Conservation (phyloP, 2,329 filamentous ascomycete genomes). For the Metarhizium guizhouense region DNA sequence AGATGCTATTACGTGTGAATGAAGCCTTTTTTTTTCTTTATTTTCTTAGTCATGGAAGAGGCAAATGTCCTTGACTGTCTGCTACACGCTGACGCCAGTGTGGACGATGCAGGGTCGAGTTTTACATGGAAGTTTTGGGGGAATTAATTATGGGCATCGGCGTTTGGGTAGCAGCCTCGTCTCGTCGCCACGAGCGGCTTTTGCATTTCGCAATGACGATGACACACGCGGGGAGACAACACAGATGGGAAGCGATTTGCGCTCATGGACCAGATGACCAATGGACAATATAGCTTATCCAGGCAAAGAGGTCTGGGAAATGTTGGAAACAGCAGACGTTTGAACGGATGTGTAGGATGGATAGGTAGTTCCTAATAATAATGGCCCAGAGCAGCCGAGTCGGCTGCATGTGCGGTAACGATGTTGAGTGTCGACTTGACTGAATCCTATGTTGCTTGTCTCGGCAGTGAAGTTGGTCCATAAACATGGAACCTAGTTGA, state of each 20-base stretch:
- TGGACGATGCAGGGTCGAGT: neutral
- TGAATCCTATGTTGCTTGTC: neutral
- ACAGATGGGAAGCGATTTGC: neutral
- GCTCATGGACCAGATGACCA: neutral
- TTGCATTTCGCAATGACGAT: neutral
- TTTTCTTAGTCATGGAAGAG: neutral
- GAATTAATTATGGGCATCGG: constrained; percentile 1
- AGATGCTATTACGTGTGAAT: neutral
- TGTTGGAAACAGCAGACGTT: constrained; percentile 6
- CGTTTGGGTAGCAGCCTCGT: constrained; percentile 1
- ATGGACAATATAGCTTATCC: neutral
- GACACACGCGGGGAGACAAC: neutral
- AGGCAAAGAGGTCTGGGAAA: neutral
- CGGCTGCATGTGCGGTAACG: neutral
- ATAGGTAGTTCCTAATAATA: constrained; percentile 12
- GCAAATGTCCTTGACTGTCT: neutral
- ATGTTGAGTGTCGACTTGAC: neutral
- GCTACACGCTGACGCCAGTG: neutral
- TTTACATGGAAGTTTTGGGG: neutral
- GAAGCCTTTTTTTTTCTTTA: neutral
- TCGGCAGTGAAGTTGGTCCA: neutral
- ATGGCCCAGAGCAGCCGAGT: constrained; percentile 3
- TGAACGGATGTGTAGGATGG: constrained; percentile 3
- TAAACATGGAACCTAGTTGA: too few relatives aligned
- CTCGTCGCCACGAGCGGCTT: neutral